A percentile compares a stretch with the other conserved stretches of the same genome.
Evolutionary conservation across 345 rosid species (phyloP).

Genomic region (Citrus unshiu): DNA sequence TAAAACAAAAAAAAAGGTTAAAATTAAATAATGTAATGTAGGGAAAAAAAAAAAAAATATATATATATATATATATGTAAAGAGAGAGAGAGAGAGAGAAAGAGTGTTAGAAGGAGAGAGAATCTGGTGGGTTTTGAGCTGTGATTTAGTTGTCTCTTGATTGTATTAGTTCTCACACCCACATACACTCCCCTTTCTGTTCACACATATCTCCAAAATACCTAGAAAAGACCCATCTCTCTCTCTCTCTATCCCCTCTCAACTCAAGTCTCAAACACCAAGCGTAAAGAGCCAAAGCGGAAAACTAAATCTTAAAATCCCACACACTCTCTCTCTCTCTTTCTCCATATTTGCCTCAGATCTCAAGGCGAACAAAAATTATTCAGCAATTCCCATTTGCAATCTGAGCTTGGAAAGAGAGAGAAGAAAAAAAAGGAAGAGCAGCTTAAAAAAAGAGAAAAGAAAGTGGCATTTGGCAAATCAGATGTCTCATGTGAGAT

Average conservation of each 20-base stretch:
- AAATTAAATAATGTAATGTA: not conserved
- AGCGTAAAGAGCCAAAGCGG: not conserved
- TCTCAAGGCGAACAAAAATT: not conserved
- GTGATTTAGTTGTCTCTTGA: slow-evolving; percentile 76
- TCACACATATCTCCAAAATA: slow-evolving; percentile 29
- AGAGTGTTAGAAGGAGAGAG: slow-evolving; percentile 20
- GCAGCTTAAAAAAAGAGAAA: not conserved
- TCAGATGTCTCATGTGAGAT: slow-evolving; percentile 80
- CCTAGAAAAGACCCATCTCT: slow-evolving; percentile 32
- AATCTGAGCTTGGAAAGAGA: not conserved
- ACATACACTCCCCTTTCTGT: slow-evolving; percentile 13
- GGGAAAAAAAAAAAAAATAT: not conserved
- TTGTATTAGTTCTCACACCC: slow-evolving; percentile 26
- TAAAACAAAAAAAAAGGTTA: not conserved
- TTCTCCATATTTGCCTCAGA: slow-evolving; percentile 13
- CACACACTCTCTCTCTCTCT: not conserved
- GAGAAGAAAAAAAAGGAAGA: too few species aligned
- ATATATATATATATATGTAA: not conserved
- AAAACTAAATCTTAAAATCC: not conserved
- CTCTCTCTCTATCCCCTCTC: not conserved
- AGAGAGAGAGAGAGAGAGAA: not conserved
- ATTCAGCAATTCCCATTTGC: slow-evolving; percentile 8
- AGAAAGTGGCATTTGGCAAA: slow-evolving; percentile 23
- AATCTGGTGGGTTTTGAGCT: slow-evolving; percentile 72
- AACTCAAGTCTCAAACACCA: slow-evolving; percentile 1